Evolutionary conservation across 2,329 filamentous ascomycete species (phyloP), one percentile per base, ranked within the genome.

Genomic region (Harringtonia aguacate): DNA sequence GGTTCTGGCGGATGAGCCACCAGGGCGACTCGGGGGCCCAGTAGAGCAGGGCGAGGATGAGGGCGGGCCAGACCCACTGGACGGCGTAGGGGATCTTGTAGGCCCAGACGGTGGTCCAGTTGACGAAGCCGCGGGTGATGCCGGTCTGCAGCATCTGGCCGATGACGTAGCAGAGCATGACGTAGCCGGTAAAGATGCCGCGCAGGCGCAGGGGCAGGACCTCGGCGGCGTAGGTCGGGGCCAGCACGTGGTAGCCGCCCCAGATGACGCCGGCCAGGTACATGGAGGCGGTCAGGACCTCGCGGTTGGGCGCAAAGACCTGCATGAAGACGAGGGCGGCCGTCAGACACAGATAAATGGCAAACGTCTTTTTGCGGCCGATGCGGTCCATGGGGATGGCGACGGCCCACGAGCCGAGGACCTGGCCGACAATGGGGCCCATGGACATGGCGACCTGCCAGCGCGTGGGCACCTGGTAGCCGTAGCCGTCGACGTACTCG

Each of bases 101-200:
- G 3, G 64, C 65, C 65, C 65, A 67, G 36, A 67, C 57, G 29
- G 57, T 59, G 6, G 56, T 46, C 8, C 64, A 50, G 20, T 52
- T 56, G n/a, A 60, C 54, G 1, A 65, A 60, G 7, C 61, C 62
- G 15, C 63, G 63, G 1, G 64, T 65, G 36, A 66, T 59, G 8
- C 62, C 64, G 33, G 67, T 65, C 6, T 59, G 70, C 10, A 77
- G 61, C 9, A 77, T 61, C 49, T 77, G 73, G 0, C 74, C 74
- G 17, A 73, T 72, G 31, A 75, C 72, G 58, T 75, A 78, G 50
- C 72, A 75, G 28, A 77, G 58, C 48, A 75, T 77, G 46, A 76
- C 69, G 44, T 69, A 77, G 29, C 67, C 68, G 2, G 73, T 77
- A 20, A 76, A 56, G 35, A 70, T 64, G 28, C 70, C 70, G 39